Evolutionary conservation across 2,329 filamentous ascomycete genomes (phyloP), one percentile per base, ranked within the genome.

Genomic region (Colletotrichum shisoi): DNA sequence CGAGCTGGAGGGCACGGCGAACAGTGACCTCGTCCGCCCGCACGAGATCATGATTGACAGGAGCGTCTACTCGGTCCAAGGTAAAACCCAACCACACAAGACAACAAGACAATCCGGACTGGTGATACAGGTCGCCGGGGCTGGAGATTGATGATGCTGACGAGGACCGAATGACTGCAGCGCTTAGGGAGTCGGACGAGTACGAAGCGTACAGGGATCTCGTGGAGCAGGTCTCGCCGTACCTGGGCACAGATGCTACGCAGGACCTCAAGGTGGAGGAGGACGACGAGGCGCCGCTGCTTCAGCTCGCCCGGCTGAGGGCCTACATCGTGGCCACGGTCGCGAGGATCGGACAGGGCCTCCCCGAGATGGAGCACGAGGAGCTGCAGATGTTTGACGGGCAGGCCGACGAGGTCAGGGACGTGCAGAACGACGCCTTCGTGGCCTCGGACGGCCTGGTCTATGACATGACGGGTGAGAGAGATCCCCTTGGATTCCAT

Each of bases 381-480:
- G 64, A 67, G 21, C 34, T 67, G 11, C 31, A n/a, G 3, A n/a
- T 4, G 4, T 65, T 48, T 19, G 31, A 67, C 24, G 61, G 64
- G 4, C n/a, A 48, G 4, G 24, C 21, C 8, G 52, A 62, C 12
- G 57, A 57, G n/a, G 12, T 9, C 4, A n/a, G 27, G 3, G 34
- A 42, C n/a, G 37, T 59, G 13, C 57, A 40, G 9, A 21, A 62
- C 1, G 67, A 44, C 34, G 57, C 53, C 3, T 70, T 57, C 13
- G 57, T 70, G 12, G 64, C 61, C 3, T 51, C 63, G 2, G 45
- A 61, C 4, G 59, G 12, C 5, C 12, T 60, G 51, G 62, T 70
- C 8, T 71, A 70, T 48, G 59, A 71, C 45, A 37, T 70, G 4
- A 70, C 69, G 3, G 62, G 70, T 71, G 45, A 44, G 70, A 46